Percentiles rank a stretch among this genome's conserved stretches.
These are phyloP conservation scores for Trypanosoma theileri DNA, from an alignment of 208 protist genomes.

Conservation along the genomic window DNA sequence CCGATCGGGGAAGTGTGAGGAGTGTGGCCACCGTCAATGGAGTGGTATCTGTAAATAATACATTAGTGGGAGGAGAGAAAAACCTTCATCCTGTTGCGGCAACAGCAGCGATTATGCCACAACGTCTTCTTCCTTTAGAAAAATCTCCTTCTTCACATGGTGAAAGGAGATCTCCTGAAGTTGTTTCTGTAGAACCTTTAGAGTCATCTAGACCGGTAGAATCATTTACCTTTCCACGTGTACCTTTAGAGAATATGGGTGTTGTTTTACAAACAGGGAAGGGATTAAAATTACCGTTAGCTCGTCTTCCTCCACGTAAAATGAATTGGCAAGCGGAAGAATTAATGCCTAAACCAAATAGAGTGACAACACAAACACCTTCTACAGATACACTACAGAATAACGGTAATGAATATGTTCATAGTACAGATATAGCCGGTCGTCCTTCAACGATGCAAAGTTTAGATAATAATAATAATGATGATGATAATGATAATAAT, in stretches of 20 bases:
- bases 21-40: no score
- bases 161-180: slow-evolving; percentile 3
- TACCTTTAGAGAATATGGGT: background rate
- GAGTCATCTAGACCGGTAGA: background rate
- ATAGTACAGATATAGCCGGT: background rate
- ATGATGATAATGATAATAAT: slow-evolving; percentile 1
- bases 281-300: background rate
- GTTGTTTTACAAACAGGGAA: background rate
- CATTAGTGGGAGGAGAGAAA: no score
- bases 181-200: slow-evolving; percentile 2
- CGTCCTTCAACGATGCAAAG: background rate
- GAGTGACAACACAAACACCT: background rate
- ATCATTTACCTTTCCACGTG: background rate
- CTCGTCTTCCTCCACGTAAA: slow-evolving; percentile 12
- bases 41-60: no score
- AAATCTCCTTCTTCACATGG: no score
- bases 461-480: background rate
- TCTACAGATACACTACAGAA: no score
- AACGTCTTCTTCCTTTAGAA: no score
- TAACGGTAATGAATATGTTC: background rate
- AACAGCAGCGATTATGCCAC: no score
- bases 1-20: no score
- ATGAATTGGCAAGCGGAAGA: background rate
- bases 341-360: slow-evolving; percentile 20
- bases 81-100: no score